A percentile compares a stretch with the other conserved stretches of the same genome.
These are phyloP conservation scores for Elaeis guineensis DNA, from an alignment of 176 grass and related monocot genomes.

Conservation along the genomic window DNA sequence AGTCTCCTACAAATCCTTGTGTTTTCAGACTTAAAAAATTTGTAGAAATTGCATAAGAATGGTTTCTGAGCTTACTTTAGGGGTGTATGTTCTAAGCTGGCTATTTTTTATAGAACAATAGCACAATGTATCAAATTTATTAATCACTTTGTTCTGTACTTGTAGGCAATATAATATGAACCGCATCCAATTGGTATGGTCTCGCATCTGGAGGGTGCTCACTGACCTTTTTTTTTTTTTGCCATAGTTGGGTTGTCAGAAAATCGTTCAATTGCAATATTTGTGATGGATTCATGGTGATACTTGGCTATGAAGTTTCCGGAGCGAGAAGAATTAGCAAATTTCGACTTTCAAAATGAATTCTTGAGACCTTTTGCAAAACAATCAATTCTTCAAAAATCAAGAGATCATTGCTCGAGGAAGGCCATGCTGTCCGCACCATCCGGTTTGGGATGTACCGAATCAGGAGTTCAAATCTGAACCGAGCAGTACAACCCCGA, in stretches of 20 bases:
- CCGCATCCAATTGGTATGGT: slow-evolving; percentile 87
- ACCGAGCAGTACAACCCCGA: no score
- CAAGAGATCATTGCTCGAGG: slow-evolving; percentile 63
- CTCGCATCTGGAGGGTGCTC: slow-evolving; percentile 82
- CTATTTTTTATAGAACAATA: slow-evolving; percentile 16
- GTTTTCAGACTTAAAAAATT: slow-evolving; percentile 99
- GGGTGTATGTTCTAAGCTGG: neutral
- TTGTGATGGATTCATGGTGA: slow-evolving; percentile 91
- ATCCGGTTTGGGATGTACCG: slow-evolving; percentile 21
- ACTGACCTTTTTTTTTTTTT: slow-evolving; percentile 81
- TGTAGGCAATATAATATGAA: slow-evolving; percentile 94
- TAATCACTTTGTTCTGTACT: slow-evolving; percentile 19
- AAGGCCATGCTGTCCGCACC: slow-evolving; percentile 66
- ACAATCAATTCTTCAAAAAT: slow-evolving; percentile 69
- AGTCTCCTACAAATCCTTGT: slow-evolving; percentile 77
- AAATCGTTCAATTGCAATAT: slow-evolving; percentile 87
- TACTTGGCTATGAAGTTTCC: slow-evolving; percentile 84
- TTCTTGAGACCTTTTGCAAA: slow-evolving; percentile 93
- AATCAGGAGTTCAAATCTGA: no score
- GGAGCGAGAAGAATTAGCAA: slow-evolving; percentile 89
- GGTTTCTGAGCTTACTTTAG: slow-evolving; percentile 13
- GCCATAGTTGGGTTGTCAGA: slow-evolving; percentile 76
- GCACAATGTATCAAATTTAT: slow-evolving; percentile 11
- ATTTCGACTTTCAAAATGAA: slow-evolving; percentile 94
- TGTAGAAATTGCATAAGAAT: slow-evolving; percentile 84